Conservation (phyloP, 2,329 filamentous ascomycete species). For the Aspergillus clavatus region DNA sequence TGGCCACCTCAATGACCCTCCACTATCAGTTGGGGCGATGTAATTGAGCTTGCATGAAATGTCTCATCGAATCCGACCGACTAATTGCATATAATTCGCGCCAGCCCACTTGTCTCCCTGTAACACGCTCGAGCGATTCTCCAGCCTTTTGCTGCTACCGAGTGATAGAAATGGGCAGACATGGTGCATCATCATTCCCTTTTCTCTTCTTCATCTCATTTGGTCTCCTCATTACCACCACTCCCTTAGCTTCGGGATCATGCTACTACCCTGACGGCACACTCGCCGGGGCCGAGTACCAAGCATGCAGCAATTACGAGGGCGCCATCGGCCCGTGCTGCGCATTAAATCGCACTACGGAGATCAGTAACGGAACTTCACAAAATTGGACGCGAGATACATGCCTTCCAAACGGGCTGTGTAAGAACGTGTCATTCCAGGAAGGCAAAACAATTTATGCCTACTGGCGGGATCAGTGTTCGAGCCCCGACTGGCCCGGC, state of each 20-base stretch:
- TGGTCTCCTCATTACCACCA: neutral
- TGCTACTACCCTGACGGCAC: neutral
- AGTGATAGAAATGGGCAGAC: too few species aligned
- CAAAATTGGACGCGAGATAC: neutral
- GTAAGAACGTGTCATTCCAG: neutral
- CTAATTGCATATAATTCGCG: too few species aligned
- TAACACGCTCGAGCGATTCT: too few species aligned
- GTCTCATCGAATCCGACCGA: too few species aligned
- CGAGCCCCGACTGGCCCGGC: neutral
- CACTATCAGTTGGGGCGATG: too few species aligned
- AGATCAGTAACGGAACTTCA: neutral
- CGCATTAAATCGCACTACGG: neutral
- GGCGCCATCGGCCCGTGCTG: neutral
- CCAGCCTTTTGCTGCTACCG: too few species aligned
- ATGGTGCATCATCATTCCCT: too few species aligned
- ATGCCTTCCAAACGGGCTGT: neutral
- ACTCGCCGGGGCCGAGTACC: neutral
- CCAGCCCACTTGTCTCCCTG: too few species aligned
- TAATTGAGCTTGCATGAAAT: too few species aligned
- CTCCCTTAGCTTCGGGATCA: neutral
- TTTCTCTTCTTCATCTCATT: too few species aligned
- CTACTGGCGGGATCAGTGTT: slow-evolving; percentile 1
- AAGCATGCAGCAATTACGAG: neutral
- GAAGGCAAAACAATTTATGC: neutral
- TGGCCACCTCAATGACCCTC: too few species aligned